A percentile compares a stretch with the other conserved stretches of the same genome.
phyloP scores from a whole-genome alignment of 164 flowering plant species.

The Tinospora cordifolia region DNA sequence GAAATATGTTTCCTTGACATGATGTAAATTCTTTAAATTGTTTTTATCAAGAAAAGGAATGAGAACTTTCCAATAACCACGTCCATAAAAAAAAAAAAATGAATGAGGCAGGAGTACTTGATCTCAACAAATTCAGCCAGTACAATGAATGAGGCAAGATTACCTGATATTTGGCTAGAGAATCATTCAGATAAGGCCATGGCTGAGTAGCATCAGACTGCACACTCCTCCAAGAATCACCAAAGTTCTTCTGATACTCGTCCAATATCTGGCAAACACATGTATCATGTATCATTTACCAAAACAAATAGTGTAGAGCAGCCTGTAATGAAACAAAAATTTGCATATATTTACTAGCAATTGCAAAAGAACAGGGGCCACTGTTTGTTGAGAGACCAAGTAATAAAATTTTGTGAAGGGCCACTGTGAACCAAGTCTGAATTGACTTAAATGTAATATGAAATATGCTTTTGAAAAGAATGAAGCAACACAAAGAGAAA shows the following conservation, averaged over 20 bases:
- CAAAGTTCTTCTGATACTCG: slow-evolving; percentile 84
- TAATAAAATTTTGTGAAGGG: background rate
- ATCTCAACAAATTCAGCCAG: background rate
- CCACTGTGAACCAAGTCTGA: background rate
- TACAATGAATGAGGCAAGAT: background rate
- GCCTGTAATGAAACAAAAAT: background rate
- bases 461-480: background rate
- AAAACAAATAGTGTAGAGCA: background rate
- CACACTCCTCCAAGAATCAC: slow-evolving; percentile 76
- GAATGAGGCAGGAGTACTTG: background rate
- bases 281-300: background rate
- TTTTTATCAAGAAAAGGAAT: background rate
- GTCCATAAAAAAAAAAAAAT: background rate
- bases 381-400: background rate
- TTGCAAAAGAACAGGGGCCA: background rate
- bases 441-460: background rate
- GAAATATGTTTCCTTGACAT: background rate
- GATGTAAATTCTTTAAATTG: background rate
- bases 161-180: slow-evolving; percentile 86
- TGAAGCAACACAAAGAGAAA: background rate
- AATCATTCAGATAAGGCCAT: slow-evolving; percentile 83
- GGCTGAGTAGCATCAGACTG: slow-evolving; percentile 58
- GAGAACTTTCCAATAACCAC: background rate
- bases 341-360: background rate
- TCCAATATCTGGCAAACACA: slow-evolving; percentile 56